Evolutionary conservation across 164 flowering plant species (phyloP), one percentile per base, ranked within the genome.

Genomic region (Vitis riparia): DNA sequence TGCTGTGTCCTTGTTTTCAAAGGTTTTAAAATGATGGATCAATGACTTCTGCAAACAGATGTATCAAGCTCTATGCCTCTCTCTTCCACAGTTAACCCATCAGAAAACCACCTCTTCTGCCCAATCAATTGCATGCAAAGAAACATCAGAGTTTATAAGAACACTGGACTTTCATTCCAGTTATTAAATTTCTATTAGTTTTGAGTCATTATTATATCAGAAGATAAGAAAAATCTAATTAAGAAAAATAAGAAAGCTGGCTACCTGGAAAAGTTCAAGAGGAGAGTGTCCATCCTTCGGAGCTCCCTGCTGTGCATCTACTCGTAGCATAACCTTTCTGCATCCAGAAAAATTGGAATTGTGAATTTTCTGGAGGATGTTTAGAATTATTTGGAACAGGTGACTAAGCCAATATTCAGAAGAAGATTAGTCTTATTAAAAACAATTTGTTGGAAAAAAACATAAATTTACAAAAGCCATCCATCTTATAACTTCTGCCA

Each of bases 241-340:
- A 66, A 32, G 57, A 14, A 61, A 53, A 17, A 62, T 64, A 68
- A 50, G n/a, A 55, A 80, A 30, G 8, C 15, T 10, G 16, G 63
- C 76, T 66, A 93, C 99, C 92, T 88, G 92, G 71, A 96, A 91
- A 70, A 87, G 90, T 83, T 96, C 99, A 80, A 96, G 87, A 66
- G 91, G 84, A 73, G 97, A 90, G 76, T 78, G 84, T 51, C 99
- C 99, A 80, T 93, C 97, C 77, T 86, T 96, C 53, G 99, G 97
- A 73, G 92, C 89, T 72, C 98, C 99, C 71, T 96, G 99, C 80
- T 87, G 90, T 75, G 99, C 89, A 88, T 91, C 97, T 19, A 96
- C 97, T 19, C 91, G 91, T 65, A 96, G 93, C 99, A 96, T 96
- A 69, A 93, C 90, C 71, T 91, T 90, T 85, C 99, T 96, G 91